phyloP scores from a whole-genome alignment of 768 basidiomycete species.

The Xanthoconium stramineum region DNA sequence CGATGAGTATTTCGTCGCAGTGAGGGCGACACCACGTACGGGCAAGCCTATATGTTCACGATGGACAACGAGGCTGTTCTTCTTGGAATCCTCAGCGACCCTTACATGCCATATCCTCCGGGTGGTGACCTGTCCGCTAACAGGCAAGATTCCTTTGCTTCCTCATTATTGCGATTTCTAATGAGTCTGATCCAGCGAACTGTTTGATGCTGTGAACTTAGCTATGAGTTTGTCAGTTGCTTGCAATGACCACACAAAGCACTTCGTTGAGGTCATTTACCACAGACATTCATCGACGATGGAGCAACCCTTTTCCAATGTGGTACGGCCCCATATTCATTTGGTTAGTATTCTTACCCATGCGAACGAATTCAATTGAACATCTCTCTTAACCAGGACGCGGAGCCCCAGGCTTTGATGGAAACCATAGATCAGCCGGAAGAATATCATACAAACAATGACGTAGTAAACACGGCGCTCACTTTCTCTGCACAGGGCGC shows the following conservation, averaged over 20 bases:
- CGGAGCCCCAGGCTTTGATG: background rate
- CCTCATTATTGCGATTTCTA: background rate
- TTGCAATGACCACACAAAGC: background rate
- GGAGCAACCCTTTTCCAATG: background rate
- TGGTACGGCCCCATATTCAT: background rate
- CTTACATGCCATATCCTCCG: too few species aligned
- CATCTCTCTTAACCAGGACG: background rate
- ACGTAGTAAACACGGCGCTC: background rate
- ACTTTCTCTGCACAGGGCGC: background rate
- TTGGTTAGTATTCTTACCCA: background rate
- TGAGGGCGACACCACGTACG: background rate
- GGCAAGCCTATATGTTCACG: background rate
- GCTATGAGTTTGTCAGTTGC: slow-evolving; percentile 5
- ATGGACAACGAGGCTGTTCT: background rate
- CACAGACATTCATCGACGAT: background rate
- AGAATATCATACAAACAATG: background rate
- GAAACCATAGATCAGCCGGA: background rate
- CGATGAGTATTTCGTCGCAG: background rate
- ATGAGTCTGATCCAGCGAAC: background rate
- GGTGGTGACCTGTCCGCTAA: background rate
- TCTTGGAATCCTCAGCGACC: too few species aligned
- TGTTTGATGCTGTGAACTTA: background rate
- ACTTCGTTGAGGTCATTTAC: background rate
- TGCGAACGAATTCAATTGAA: background rate
- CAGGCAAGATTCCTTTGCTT: background rate